A percentile compares a stretch with the other conserved stretches of the same genome.
Conservation (phyloP, 2,329 filamentous ascomycete species). For the Verticillium tricorpus region DNA sequence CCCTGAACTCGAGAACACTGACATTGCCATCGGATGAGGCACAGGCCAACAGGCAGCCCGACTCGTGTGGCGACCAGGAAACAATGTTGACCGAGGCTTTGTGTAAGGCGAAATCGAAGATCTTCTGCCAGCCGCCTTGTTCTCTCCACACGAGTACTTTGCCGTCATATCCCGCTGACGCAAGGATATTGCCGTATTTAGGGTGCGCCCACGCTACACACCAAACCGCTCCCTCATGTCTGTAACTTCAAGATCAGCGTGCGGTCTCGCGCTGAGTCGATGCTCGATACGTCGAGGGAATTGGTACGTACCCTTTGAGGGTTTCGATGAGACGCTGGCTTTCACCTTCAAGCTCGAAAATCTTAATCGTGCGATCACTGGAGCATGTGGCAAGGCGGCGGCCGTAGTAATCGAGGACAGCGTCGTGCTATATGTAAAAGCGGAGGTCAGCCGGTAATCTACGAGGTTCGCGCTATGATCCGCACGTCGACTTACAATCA, state of each 20-base stretch:
- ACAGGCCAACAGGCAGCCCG: constrained; percentile 89
- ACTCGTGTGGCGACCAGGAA: constrained; percentile 95
- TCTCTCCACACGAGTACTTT: constrained; percentile 99
- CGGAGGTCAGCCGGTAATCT: background rate
- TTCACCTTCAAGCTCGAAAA: constrained; percentile 96
- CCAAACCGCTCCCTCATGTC: constrained; percentile 97
- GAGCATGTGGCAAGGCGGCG: constrained; percentile 94
- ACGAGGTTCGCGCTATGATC: background rate
- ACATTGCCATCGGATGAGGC: constrained; percentile 93
- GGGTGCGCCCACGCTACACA: constrained; percentile 97
- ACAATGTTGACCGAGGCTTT: constrained; percentile 96
- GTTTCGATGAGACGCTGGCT: constrained; percentile 87
- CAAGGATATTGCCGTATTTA: constrained; percentile 97
- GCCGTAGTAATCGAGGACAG: constrained; percentile 97
- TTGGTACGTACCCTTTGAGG: constrained; percentile 71
- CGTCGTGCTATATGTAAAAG: constrained; percentile 68
- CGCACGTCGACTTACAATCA: constrained; percentile 74
- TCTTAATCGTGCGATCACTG: constrained; percentile 98
- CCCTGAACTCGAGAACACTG: constrained; percentile 92
- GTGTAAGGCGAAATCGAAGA: constrained; percentile 91
- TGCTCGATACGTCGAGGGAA: background rate
- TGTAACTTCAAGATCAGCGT: constrained; percentile 27
- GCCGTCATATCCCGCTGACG: constrained; percentile 92
- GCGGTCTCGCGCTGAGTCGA: background rate
- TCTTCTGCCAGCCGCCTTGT: constrained; percentile 73